These are phyloP conservation scores for Claviceps fusiformis DNA, from an alignment of 2,329 filamentous ascomycete species.

Conservation along the genomic window DNA sequence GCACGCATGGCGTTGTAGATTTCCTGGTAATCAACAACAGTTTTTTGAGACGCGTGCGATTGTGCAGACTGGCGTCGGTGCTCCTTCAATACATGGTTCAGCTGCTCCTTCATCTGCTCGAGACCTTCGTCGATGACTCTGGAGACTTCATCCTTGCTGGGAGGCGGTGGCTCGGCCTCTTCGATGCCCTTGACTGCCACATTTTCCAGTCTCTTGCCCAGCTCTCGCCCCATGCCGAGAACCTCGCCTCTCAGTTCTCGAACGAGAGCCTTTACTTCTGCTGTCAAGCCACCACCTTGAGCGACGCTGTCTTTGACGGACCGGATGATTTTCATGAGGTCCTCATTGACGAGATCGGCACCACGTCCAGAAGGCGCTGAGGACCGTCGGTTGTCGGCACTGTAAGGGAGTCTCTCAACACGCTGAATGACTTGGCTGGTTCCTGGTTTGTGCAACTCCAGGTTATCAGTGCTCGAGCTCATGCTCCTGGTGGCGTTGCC, in stretches of 20 bases:
- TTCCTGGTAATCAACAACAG: constrained; percentile 61
- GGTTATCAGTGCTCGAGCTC: constrained; percentile 5
- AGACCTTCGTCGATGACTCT: constrained; percentile 70
- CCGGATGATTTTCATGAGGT: constrained; percentile 69
- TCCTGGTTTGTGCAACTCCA: constrained; percentile 19
- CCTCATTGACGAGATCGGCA: constrained; percentile 54
- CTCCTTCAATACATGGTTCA: constrained; percentile 67
- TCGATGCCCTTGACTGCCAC: constrained; percentile 33
- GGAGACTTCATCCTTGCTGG: constrained; percentile 55
- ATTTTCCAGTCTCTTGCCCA: constrained; percentile 75
- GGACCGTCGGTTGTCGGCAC: constrained; percentile 26
- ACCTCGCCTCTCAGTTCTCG: constrained; percentile 85
- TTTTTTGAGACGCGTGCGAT: constrained; percentile 46
- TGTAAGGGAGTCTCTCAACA: constrained; percentile 31
- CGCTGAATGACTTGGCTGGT: constrained; percentile 24
- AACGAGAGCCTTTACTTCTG: constrained; percentile 81
- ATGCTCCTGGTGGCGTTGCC: constrained; percentile 7
- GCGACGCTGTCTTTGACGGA: constrained; percentile 85
- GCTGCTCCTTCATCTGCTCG: constrained; percentile 68
- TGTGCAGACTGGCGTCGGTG: constrained; percentile 55
- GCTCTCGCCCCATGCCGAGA: constrained; percentile 83
- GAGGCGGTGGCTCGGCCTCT: constrained; percentile 35
- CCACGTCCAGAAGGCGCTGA: constrained; percentile 27
- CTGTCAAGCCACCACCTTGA: constrained; percentile 76
- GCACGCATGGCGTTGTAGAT: constrained; percentile 75